phyloP scores from a whole-genome alignment of 257 asterid genomes.

The Capsicum chinense region DNA sequence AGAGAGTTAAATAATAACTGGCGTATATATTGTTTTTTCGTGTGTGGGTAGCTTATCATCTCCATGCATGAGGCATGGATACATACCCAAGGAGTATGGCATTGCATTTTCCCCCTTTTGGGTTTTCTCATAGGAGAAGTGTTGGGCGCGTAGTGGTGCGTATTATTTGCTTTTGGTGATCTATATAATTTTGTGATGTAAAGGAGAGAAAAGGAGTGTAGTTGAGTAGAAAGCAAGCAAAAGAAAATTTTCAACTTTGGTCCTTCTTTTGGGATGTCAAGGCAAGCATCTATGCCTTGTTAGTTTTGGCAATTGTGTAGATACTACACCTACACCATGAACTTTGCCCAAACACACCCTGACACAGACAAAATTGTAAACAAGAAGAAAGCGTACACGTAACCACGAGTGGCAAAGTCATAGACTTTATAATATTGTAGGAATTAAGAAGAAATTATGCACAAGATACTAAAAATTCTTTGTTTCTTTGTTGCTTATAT shows the following conservation, averaged over 20 bases:
- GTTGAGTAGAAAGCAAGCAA: conserved; percentile 94
- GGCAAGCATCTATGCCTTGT: conserved; percentile 77
- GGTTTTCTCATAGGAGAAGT: neutral
- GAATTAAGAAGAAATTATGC: too few relatives aligned
- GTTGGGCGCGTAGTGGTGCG: neutral
- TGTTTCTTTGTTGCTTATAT: too few relatives aligned
- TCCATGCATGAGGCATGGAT: neutral
- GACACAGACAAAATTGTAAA: neutral
- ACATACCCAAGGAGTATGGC: neutral
- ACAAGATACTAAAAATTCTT: too few relatives aligned
- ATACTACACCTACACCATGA: conserved; percentile 19
- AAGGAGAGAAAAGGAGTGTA: conserved; percentile 9
- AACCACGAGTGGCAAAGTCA: too few relatives aligned
- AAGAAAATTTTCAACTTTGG: conserved; percentile 34
- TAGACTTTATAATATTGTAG: too few relatives aligned
- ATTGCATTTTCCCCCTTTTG: neutral
- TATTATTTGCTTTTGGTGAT: neutral
- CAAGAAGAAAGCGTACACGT: too few relatives aligned
- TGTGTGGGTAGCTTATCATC: neutral
- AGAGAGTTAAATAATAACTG: too few relatives aligned
- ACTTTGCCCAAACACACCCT: conserved; percentile 30
- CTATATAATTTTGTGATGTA: neutral
- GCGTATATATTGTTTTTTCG: too few relatives aligned
- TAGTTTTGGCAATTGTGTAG: neutral
- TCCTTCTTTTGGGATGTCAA: conserved; percentile 51